phyloP scores from a whole-genome alignment of 1,284 basidiomycete genomes.

The Ganoderma meredithae region DNA sequence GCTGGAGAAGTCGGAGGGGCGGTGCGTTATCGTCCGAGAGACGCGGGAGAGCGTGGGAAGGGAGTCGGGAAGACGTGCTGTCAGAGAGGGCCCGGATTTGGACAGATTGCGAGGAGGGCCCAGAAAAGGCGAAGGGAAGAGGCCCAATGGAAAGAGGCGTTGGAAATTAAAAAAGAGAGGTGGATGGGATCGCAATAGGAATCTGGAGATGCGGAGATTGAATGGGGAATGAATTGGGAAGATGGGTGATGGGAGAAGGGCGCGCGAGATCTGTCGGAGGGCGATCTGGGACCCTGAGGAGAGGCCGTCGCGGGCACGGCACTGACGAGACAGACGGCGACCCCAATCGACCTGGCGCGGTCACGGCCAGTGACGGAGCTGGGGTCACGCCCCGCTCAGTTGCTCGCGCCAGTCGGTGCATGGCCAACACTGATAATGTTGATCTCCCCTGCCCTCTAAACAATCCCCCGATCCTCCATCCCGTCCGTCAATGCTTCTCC shows the following conservation, averaged over 20 bases:
- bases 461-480: slow-evolving; percentile 26
- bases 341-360: slow-evolving; percentile 1
- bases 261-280: slow-evolving; percentile 24
- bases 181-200: slow-evolving; percentile 21
- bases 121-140: slow-evolving; percentile 18
- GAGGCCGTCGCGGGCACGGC: slow-evolving; percentile 13
- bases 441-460: slow-evolving; percentile 16
- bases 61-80: slow-evolving; percentile 19
- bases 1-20: slow-evolving; percentile 4
- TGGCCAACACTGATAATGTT: slow-evolving; percentile 23
- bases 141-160: slow-evolving; percentile 29
- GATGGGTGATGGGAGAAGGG: slow-evolving; percentile 25
- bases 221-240: slow-evolving; percentile 31
- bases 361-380: slow-evolving; percentile 5
- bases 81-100: slow-evolving; percentile 29
- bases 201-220: slow-evolving; percentile 31
- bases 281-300: slow-evolving; percentile 33
- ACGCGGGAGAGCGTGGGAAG: slow-evolving; percentile 29
- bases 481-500: slow-evolving; percentile 34
- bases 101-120: slow-evolving; percentile 33
- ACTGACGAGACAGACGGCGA: slow-evolving; percentile 6
- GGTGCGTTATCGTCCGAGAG: slow-evolving; percentile 36
- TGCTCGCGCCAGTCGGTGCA: slow-evolving; percentile 8
- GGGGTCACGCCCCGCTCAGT: slow-evolving; percentile 3
- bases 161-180: slow-evolving; percentile 28